Conservation (phyloP, 768 basidiomycete genomes). For the Porpolomopsis calyptriformis region DNA sequence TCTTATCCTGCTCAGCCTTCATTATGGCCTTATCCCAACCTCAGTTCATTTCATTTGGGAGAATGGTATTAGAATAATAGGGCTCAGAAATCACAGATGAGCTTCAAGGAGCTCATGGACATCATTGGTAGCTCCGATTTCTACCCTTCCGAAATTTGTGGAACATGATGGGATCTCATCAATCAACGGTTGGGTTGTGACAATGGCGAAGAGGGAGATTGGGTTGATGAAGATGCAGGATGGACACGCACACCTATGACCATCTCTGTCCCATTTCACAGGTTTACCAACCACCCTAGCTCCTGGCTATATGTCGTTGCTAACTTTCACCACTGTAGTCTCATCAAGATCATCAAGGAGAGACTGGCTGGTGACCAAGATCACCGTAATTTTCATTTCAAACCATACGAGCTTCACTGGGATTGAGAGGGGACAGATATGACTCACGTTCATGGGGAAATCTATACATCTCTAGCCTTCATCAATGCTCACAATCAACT, state of each 20-base stretch:
- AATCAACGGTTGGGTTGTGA: conserved; percentile 3
- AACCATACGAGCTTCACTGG: conserved; percentile 9
- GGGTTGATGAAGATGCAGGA: conserved; percentile 12
- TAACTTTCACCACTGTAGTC: conserved; percentile 9
- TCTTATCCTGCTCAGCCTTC: not conserved
- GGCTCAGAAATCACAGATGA: conserved; percentile 13
- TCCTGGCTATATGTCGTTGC: conserved; percentile 2
- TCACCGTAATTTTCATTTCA: conserved; percentile 6
- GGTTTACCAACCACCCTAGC: not conserved
- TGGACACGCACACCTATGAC: conserved; percentile 8
- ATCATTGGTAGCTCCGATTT: conserved; percentile 9
- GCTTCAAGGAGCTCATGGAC: conserved; percentile 10
- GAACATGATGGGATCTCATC: conserved; percentile 8
- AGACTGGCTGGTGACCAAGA: conserved; percentile 5
- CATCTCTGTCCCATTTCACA: conserved; percentile 8
- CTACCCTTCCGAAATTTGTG: conserved; percentile 4
- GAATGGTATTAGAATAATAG: conserved; percentile 16
- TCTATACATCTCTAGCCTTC: conserved; percentile 13
- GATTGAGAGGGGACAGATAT: not conserved
- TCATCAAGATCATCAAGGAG: conserved; percentile 12
- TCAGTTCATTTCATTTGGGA: conserved; percentile 9
- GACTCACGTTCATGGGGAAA: conserved; percentile 7
- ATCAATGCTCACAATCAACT: conserved; percentile 7
- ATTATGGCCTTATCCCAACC: conserved; percentile 13
- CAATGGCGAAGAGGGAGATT: conserved; percentile 4